Conservation (phyloP, 2,329 filamentous ascomycete genomes). For the Trichoderma gracile region DNA sequence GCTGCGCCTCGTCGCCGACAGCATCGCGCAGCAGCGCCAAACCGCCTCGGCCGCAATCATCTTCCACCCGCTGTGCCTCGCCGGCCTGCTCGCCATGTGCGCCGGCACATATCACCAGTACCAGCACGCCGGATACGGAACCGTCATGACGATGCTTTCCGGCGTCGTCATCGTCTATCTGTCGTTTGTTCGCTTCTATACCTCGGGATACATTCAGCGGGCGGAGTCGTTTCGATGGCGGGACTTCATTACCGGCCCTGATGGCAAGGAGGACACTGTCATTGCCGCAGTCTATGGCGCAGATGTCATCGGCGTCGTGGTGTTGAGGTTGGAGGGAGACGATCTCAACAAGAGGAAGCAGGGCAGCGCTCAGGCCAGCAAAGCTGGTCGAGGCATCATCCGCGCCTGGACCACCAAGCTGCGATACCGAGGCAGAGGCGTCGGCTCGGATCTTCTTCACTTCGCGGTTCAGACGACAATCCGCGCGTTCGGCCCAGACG, state of each 20-base stretch:
- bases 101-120: conserved; percentile 47
- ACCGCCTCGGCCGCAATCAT: conserved; percentile 63
- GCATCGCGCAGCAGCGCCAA: conserved; percentile 79
- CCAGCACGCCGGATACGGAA: conserved; percentile 41
- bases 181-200: conserved; percentile 59
- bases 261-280: conserved; percentile 52
- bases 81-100: conserved; percentile 45
- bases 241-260: conserved; percentile 51
- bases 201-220: conserved; percentile 60
- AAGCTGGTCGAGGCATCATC: conserved; percentile 63
- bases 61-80: conserved; percentile 58
- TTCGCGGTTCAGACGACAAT: conserved; percentile 67
- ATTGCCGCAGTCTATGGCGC: conserved; percentile 66
- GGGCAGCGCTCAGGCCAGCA: conserved; percentile 28
- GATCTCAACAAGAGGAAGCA: conserved; percentile 12
- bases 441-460: conserved; percentile 71
- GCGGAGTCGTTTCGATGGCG: conserved; percentile 65
- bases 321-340: conserved; percentile 59
- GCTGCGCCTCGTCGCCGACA: conserved; percentile 74
- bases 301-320: conserved; percentile 68
- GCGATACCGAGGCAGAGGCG: conserved; percentile 67
- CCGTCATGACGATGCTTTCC: conserved; percentile 56
- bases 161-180: conserved; percentile 65
- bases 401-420: conserved; percentile 78
- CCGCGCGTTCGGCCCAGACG: conserved; percentile 61